phyloP scores from a whole-genome alignment of 176 grass and related monocot genomes.

The Rhipidocladum racemiflorum region DNA sequence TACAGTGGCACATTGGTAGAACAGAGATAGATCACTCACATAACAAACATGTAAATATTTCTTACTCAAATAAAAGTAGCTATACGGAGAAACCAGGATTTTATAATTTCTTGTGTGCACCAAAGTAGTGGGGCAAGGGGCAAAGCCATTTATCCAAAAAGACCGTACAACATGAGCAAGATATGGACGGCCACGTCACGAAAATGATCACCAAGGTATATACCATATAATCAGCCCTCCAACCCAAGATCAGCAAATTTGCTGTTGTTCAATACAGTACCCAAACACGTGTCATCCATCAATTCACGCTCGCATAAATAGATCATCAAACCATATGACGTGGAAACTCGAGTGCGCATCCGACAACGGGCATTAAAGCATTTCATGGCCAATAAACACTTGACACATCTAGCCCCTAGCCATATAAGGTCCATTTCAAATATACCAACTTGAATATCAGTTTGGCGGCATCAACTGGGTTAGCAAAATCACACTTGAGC shows the following conservation, averaged over 20 bases:
- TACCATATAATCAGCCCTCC: neutral
- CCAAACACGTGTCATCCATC: neutral
- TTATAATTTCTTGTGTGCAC: neutral
- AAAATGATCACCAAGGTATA: constrained; percentile 2
- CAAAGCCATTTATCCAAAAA: neutral
- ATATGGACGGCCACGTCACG: constrained; percentile 9
- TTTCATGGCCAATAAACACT: neutral
- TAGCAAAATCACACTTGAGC: neutral
- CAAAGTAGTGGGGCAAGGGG: neutral
- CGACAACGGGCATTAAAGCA: neutral
- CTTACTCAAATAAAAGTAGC: neutral
- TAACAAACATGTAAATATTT: neutral
- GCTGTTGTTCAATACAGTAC: neutral
- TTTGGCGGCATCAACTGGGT: neutral
- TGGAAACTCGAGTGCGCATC: neutral
- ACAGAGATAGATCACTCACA: neutral
- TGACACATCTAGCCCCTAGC: neutral
- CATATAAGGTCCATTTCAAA: neutral
- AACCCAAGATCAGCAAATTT: neutral
- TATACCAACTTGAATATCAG: neutral
- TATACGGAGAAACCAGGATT: neutral
- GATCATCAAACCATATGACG: neutral
- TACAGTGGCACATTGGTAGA: neutral
- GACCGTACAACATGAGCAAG: neutral
- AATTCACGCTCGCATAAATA: neutral